These are phyloP conservation scores for Malbranchea cinnamomea DNA, from an alignment of 2,329 filamentous ascomycete species.

Conservation along the genomic window DNA sequence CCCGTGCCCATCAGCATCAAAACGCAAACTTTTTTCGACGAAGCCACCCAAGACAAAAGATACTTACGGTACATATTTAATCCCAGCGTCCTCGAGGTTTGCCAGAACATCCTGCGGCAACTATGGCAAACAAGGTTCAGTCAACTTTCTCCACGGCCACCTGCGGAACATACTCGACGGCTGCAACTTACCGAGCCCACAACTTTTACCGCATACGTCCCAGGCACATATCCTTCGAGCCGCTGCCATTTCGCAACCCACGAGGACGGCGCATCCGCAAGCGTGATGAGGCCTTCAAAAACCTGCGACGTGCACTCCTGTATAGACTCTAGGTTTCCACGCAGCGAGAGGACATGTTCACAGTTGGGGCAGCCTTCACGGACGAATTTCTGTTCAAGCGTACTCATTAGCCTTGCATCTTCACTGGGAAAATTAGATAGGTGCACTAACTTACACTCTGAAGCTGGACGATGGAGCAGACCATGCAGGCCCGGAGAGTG, in stretches of 20 bases:
- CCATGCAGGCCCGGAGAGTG: conserved; percentile 92
- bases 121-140: conserved; percentile 15
- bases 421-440: conserved; percentile 6
- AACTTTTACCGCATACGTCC: conserved; percentile 90
- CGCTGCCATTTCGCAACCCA: conserved; percentile 98
- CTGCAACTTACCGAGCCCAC: conserved; percentile 50
- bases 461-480: conserved; percentile 88
- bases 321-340: conserved; percentile 63
- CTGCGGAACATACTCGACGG: neutral
- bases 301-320: conserved; percentile 91
- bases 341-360: conserved; percentile 77
- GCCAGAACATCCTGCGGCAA: conserved; percentile 43
- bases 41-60: neutral
- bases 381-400: conserved; percentile 55
- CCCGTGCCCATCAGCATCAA: neutral
- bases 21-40: neutral
- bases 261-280: conserved; percentile 66
- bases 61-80: conserved; percentile 45
- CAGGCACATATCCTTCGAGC: conserved; percentile 71
- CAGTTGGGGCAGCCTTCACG: conserved; percentile 90
- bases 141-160: conserved; percentile 1
- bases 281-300: conserved; percentile 80
- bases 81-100: conserved; percentile 42
- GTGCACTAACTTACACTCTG: conserved; percentile 42
- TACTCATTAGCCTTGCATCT: neutral